Percentiles rank a stretch among this genome's conserved stretches.
These are phyloP conservation scores for Oidiodendron maius DNA, from an alignment of 495 filamentous ascomycete genomes.

Conservation along the genomic window DNA sequence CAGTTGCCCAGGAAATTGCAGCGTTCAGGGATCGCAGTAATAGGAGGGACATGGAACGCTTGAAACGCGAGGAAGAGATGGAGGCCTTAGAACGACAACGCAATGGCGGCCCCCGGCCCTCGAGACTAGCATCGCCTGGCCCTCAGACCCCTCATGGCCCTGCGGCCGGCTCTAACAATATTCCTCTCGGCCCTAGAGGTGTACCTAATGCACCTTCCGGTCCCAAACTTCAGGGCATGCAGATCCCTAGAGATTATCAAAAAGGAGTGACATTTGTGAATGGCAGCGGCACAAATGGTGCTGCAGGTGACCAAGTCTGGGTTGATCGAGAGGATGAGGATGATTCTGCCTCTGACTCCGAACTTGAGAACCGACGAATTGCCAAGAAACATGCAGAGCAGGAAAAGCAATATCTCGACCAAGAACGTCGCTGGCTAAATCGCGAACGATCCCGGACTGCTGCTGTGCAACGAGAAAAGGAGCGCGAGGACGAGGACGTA, in stretches of 20 bases:
- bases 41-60: slow-evolving; percentile 78
- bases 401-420: slow-evolving; percentile 78
- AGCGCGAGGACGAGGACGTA: slow-evolving; percentile 69
- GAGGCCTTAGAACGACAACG: slow-evolving; percentile 79
- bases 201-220: slow-evolving; percentile 76
- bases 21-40: slow-evolving; percentile 90
- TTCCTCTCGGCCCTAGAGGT: slow-evolving; percentile 74
- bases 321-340: slow-evolving; percentile 77
- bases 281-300: slow-evolving; percentile 63
- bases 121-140: slow-evolving; percentile 64
- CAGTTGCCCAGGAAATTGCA: slow-evolving; percentile 87
- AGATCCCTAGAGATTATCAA: slow-evolving; percentile 72
- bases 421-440: slow-evolving; percentile 85
- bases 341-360: slow-evolving; percentile 79
- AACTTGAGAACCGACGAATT: slow-evolving; percentile 68
- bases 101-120: slow-evolving; percentile 57
- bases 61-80: slow-evolving; percentile 83
- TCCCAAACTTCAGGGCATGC: slow-evolving; percentile 54
- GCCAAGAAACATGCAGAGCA: slow-evolving; percentile 66
- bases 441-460: slow-evolving; percentile 77
- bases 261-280: slow-evolving; percentile 86
- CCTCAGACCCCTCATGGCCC: slow-evolving; percentile 51
- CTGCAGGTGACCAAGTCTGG: slow-evolving; percentile 35
- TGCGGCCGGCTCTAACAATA: slow-evolving; percentile 66
- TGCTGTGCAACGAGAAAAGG: slow-evolving; percentile 76